These are phyloP conservation scores for Chaetomium globosum DNA, from an alignment of 2,329 filamentous ascomycete species.

Conservation along the genomic window DNA sequence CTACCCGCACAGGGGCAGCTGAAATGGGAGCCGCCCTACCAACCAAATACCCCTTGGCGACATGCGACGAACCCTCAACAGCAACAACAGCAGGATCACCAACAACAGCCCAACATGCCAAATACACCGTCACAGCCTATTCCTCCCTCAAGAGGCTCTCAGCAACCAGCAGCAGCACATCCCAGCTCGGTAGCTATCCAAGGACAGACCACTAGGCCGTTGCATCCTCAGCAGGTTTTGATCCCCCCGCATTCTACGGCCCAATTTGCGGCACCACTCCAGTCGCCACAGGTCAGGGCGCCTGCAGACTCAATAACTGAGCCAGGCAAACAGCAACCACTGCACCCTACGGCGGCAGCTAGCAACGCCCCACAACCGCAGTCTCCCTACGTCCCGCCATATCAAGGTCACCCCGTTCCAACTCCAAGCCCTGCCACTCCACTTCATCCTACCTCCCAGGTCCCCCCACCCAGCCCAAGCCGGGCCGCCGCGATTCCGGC, in stretches of 20 bases:
- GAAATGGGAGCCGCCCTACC: constrained; percentile 50
- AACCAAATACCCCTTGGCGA: constrained; percentile 35
- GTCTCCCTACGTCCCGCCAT: constrained; percentile 26
- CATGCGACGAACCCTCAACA: constrained; percentile 18
- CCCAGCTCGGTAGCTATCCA: constrained; percentile 27
- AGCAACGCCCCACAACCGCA: constrained; percentile 17
- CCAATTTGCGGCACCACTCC: constrained; percentile 44
- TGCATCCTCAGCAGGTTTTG: constrained; percentile 30
- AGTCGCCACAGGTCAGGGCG: constrained; percentile 41
- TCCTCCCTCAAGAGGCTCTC: constrained; percentile 24
- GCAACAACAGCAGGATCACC: neutral
- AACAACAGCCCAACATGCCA: neutral
- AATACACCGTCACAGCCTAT: constrained; percentile 17
- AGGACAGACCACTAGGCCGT: constrained; percentile 28
- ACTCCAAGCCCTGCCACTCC: constrained; percentile 31
- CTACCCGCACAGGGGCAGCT: constrained; percentile 41
- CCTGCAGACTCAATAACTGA: constrained; percentile 27
- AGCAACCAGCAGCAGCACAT: constrained; percentile 20
- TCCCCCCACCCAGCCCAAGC: constrained; percentile 27
- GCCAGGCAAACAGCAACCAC: constrained; percentile 12
- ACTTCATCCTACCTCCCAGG: constrained; percentile 23
- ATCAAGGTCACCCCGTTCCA: constrained; percentile 20
- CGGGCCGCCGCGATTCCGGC: constrained; percentile 25
- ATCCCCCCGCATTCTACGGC: constrained; percentile 38
- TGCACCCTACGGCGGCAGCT: constrained; percentile 13